Evolutionary conservation across 2,329 filamentous ascomycete species (phyloP), one percentile per base, ranked within the genome.

Genomic region (Sclerotinia sclerotiorum): DNA sequence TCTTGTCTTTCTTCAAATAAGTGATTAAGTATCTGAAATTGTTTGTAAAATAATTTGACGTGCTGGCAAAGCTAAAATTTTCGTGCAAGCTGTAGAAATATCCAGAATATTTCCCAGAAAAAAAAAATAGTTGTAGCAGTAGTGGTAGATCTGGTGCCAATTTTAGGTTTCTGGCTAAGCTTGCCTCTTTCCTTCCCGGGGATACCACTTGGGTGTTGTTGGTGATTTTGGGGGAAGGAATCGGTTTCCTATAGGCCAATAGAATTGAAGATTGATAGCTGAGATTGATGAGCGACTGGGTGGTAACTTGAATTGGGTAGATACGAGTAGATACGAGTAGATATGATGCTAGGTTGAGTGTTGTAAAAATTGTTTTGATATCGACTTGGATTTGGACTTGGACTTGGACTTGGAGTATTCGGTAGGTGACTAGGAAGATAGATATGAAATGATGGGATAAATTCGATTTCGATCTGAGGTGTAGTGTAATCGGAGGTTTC

Each of bases 91-190:
- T 15, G 19, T 35, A 56, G 32, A 57, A 57, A 57, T 57, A 57
- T 42, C 55, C 55, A 57, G n/a, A 57, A 57, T 24, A 15, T 57
- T 39, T 7, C 15, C 39, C 13, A 13, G 13, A 35, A 15, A 15
- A 24, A 57, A 42, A 56, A 57, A 57, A 57, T 39, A 39, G 32
- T 35, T 35, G 54, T 32, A 21, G 29, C 29, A 29, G 32, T 57
- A 57, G 35, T 35, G 35, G 55, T 42, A 42, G 32, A 39, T 57
- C 32, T 39, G 21, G 21, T 4, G n/a, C 55, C 55, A 57, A 57
- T 15, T 57, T 57, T 57, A 57, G 55, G 55, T 57, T 55, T 32
- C 55, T 24, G 15, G 21, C 21, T 57, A 24, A 39, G 55, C 32
- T 29, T 29, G 29, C 54, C 35, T 8, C 10, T 56, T 56, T 35